A percentile compares a stretch with the other conserved stretches of the same genome.
Evolutionary conservation across 495 filamentous ascomycete species (phyloP).

Genomic region (Penicillium antarcticum): DNA sequence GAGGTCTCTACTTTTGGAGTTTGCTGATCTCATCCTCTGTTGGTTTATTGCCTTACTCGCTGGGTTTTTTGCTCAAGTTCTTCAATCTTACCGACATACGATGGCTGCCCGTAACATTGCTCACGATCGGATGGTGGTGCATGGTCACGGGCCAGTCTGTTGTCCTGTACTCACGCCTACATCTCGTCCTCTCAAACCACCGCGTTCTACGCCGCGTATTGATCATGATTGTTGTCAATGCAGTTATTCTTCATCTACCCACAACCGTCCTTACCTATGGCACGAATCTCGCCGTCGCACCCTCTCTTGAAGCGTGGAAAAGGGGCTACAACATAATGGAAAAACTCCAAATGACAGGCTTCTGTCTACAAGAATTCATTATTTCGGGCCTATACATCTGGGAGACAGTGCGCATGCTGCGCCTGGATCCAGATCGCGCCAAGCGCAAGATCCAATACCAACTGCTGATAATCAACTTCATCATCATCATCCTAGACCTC

Average conservation of each 20-base stretch:
- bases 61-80: conserved; percentile 62
- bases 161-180: conserved; percentile 66
- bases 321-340: conserved; percentile 55
- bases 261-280: conserved; percentile 57
- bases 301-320: conserved; percentile 22
- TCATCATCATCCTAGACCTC: conserved; percentile 56
- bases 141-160: conserved; percentile 68
- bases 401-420: conserved; percentile 50
- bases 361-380: conserved; percentile 59
- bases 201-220: conserved; percentile 49
- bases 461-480: conserved; percentile 54
- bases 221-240: conserved; percentile 58
- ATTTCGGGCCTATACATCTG: conserved; percentile 60
- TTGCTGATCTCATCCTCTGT: conserved; percentile 48
- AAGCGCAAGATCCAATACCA: conserved; percentile 55
- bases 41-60: conserved; percentile 54
- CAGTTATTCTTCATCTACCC: conserved; percentile 51
- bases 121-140: conserved; percentile 56
- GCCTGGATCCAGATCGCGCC: conserved; percentile 38
- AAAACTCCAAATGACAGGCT: conserved; percentile 61
- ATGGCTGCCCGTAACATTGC: conserved; percentile 41
- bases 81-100: conserved; percentile 43
- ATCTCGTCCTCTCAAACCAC: conserved; percentile 54
- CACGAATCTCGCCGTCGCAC: conserved; percentile 39
- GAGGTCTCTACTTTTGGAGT: conserved; percentile 58